Conservation (phyloP, 1,139 yeast species). For the Scheffersomyces illinoinensis region DNA sequence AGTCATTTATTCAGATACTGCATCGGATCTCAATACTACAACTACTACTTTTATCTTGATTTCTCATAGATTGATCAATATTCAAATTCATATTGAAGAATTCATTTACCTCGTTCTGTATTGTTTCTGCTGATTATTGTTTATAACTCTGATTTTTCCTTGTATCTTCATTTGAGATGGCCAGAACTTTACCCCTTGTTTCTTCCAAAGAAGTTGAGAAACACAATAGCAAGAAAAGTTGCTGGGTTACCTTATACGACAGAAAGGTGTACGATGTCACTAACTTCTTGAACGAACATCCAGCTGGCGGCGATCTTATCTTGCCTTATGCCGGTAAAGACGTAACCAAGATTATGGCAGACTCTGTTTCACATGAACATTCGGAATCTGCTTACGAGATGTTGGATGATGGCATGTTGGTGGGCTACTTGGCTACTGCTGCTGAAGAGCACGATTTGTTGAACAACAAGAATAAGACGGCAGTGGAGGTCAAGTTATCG, state of each 20-base stretch:
- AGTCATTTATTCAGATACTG: neutral
- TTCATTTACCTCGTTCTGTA: conserved; percentile 11
- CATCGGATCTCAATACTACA: neutral
- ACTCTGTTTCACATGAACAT: conserved; percentile 67
- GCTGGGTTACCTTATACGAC: conserved; percentile 75
- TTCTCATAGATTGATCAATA: neutral
- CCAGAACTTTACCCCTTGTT: conserved; percentile 34
- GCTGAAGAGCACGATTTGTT: conserved; percentile 44
- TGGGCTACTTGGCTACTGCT: conserved; percentile 49
- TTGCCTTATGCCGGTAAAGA: conserved; percentile 82
- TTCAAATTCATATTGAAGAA: neutral
- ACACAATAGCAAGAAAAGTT: conserved; percentile 55
- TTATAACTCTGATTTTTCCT: no score
- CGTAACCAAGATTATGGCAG: conserved; percentile 76
- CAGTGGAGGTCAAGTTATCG: conserved; percentile 43
- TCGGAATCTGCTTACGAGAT: conserved; percentile 88
- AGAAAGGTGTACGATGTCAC: conserved; percentile 86
- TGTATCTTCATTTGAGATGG: neutral
- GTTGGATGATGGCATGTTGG: conserved; percentile 68
- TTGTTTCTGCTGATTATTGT: neutral
- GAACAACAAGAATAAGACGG: conserved; percentile 41
- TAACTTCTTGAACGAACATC: conserved; percentile 76
- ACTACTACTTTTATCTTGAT: neutral
- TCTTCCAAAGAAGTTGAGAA: conserved; percentile 41
- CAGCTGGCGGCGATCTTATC: conserved; percentile 81